phyloP scores from a whole-genome alignment of 169 alveolate genomes.

The Plasmodium reichenowi region DNA sequence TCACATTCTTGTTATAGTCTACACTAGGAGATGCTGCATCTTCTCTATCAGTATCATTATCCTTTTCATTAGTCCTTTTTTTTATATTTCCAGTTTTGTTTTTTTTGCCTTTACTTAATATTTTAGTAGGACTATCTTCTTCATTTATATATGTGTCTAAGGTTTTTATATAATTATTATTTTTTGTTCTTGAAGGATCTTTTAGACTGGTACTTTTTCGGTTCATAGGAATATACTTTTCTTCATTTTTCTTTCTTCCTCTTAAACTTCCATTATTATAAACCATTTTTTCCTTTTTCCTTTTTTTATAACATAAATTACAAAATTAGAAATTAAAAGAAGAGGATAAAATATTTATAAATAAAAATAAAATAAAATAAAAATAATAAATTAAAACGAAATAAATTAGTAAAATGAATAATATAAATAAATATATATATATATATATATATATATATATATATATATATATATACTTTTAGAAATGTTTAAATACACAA shows the following conservation, averaged over 20 bases:
- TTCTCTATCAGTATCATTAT: too few relatives aligned
- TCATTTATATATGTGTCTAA: background rate
- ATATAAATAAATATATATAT: background rate
- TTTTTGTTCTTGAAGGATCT: constrained; percentile 2
- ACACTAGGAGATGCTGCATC: too few relatives aligned
- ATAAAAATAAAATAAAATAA: background rate
- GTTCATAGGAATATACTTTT: background rate
- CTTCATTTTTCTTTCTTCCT: constrained; percentile 11
- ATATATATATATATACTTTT: too few relatives aligned
- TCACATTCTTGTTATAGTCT: too few relatives aligned
- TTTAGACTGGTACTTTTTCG: constrained; percentile 17
- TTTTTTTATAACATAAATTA: background rate
- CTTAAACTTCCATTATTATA: constrained; percentile 21
- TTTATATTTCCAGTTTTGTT: too few relatives aligned
- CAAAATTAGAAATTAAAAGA: background rate
- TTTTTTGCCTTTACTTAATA: too few relatives aligned
- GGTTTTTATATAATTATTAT: background rate
- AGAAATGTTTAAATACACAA: background rate
- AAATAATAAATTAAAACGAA: background rate
- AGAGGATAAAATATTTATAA: background rate
- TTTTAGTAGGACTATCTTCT: background rate
- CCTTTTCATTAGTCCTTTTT: too few relatives aligned
- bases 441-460: too few relatives aligned
- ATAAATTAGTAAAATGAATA: background rate
- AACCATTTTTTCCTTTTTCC: constrained; percentile 6